Base-by-base conservation (phyloP, 1,139 yeast genomes). In the Scheffersomyces cryptocercus region DNA sequence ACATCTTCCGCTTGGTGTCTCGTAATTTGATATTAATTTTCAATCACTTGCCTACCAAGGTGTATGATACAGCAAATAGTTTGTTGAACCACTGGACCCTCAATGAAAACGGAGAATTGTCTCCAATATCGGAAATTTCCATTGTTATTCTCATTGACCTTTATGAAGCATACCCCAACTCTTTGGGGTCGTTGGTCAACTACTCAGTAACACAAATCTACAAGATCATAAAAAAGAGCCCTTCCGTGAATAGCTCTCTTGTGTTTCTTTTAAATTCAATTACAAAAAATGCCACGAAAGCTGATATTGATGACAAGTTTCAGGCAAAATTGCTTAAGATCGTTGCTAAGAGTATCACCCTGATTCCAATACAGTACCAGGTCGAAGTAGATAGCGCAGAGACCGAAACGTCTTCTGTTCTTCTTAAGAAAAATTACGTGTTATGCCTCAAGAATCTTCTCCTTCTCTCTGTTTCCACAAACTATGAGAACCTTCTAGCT, bases 231-330 rank as follows among this genome's bases (percentile, higher is more conserved):
- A 74, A 73, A 52, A 73, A 71, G 43, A 48, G 51, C 36, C 68
- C 76, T 1, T 42, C 48, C 20, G 50, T 59, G n/a, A 62, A 56
- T 46, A 52, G 61, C 40, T 58, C 62, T 29, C 54, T 73, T 51
- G 57, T 70, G 4, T 70, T 58, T 47, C 58, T 74, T 36, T 58
- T 73, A 34, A 61, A 64, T 41, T 55, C 66, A 3, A 57, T 73
- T 16, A 59, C 72, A 10, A 68, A 67, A 41, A 67, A 67, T 46
- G 70, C 78, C 15, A 61, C 72, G 14, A 67, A 65, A 45, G 49
- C 62, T 10, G 79, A 73, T 47, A 54, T 73, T 10, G 77, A 74
- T 50, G 77, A 72, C 8, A 74, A 73, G 47, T 52, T 67, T 11
- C 73, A 65, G 44, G 61, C 65, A 2, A 74, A 73, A 45, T 55